A percentile compares a stretch with the other conserved stretches of the same genome.
Evolutionary conservation across 2,329 filamentous ascomycete species (phyloP).

Genomic region (Zelopaecilomyces penicillatus): DNA sequence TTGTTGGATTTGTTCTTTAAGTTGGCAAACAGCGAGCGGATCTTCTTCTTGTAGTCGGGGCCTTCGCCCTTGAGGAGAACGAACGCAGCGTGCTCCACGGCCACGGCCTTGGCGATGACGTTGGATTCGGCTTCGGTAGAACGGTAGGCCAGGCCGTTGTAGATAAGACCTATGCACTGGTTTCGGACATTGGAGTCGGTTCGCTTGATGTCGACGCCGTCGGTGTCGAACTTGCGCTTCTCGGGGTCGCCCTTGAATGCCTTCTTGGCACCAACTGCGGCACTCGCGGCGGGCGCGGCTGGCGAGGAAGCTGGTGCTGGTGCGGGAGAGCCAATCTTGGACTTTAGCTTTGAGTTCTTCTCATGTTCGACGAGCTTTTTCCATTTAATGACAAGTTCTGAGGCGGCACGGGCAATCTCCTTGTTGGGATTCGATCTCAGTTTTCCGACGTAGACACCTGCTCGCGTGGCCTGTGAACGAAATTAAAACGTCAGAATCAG

Average conservation of each 20-base stretch:
- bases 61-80: slow-evolving; percentile 61
- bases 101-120: slow-evolving; percentile 66
- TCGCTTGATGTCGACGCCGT: slow-evolving; percentile 68
- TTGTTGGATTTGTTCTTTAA: slow-evolving; percentile 87
- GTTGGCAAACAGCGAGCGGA: slow-evolving; percentile 88
- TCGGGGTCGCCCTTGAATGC: slow-evolving; percentile 59
- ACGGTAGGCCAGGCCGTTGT: slow-evolving; percentile 73
- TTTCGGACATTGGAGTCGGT: slow-evolving; percentile 70
- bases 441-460: slow-evolving; percentile 83
- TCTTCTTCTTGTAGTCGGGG: slow-evolving; percentile 73
- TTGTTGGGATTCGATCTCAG: slow-evolving; percentile 69
- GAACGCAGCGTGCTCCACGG: slow-evolving; percentile 75
- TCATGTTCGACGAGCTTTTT: slow-evolving; percentile 65
- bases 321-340: slow-evolving; percentile 27
- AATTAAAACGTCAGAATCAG: not conserved
- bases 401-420: slow-evolving; percentile 67
- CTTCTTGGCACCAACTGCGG: slow-evolving; percentile 30
- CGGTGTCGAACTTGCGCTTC: slow-evolving; percentile 74
- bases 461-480: slow-evolving; percentile 60
- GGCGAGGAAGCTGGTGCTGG: slow-evolving; percentile 48
- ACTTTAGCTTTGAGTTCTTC: slow-evolving; percentile 40
- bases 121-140: slow-evolving; percentile 63
- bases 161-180: slow-evolving; percentile 82
- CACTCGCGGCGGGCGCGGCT: slow-evolving; percentile 34
- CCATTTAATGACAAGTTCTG: slow-evolving; percentile 83